Percentiles rank a stretch among this genome's conserved stretches.
Evolutionary conservation across 768 basidiomycete species (phyloP).

Genomic region (Mycena kentingensis): DNA sequence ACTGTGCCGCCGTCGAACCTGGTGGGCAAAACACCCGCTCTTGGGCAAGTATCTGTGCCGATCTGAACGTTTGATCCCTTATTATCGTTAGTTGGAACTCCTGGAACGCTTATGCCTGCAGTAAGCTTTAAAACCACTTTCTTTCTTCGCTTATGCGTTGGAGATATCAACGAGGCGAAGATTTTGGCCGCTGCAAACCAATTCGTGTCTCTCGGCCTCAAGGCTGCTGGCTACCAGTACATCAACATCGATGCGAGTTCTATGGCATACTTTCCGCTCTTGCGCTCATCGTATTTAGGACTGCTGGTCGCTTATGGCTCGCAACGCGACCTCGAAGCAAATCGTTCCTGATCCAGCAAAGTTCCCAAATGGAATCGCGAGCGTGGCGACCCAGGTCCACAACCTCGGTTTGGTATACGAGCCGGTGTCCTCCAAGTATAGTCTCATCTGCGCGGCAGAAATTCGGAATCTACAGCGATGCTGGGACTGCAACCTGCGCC

Average conservation of each 20-base stretch:
- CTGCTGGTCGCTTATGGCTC: constrained; percentile 46
- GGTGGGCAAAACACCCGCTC: constrained; percentile 47
- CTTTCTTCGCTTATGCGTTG: constrained; percentile 1
- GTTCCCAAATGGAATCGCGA: constrained; percentile 54
- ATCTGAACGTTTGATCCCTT: not conserved
- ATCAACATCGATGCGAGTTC: constrained; percentile 51
- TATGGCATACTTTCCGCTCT: not conserved
- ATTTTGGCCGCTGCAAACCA: constrained; percentile 49
- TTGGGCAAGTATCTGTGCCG: constrained; percentile 37
- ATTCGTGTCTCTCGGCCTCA: constrained; percentile 48
- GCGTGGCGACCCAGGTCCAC: constrained; percentile 47
- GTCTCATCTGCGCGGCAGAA: not conserved
- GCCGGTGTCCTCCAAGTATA: too few species aligned
- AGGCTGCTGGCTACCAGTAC: constrained; percentile 51
- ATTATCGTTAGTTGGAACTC: constrained; percentile 47
- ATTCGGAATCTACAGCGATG: constrained; percentile 40
- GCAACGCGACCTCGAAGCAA: constrained; percentile 41
- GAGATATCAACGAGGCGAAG: constrained; percentile 48
- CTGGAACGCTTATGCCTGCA: constrained; percentile 53
- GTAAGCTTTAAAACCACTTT: constrained; percentile 24
- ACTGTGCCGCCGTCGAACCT: constrained; percentile 42
- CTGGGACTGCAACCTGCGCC: constrained; percentile 53
- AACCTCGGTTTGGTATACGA: constrained; percentile 37
- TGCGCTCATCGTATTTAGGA: constrained; percentile 36
- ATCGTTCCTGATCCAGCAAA: constrained; percentile 54